Conservation (phyloP, 305 asterid genomes). For the Rubia tinctorum region DNA sequence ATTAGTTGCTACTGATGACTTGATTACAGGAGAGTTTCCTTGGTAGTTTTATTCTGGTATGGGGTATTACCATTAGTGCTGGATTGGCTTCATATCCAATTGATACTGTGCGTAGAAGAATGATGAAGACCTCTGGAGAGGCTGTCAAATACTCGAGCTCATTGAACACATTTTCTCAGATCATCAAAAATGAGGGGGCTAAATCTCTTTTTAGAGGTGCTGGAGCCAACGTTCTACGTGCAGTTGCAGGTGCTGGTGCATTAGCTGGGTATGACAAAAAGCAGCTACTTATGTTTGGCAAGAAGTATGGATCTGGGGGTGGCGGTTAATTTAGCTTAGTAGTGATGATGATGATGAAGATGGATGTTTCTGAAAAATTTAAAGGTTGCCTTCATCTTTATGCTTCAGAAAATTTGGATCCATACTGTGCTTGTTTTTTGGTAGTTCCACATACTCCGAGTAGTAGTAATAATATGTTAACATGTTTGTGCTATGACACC, state of each 20-base stretch:
- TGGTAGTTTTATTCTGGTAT: constrained; percentile 40
- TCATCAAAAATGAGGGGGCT: constrained; percentile 26
- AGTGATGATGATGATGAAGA: too few species aligned
- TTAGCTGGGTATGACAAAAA: constrained; percentile 34
- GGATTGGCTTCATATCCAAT: constrained; percentile 36
- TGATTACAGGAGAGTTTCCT: constrained; percentile 36
- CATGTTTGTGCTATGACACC: too few species aligned
- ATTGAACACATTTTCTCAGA: constrained; percentile 27
- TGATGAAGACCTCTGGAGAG: constrained; percentile 37
- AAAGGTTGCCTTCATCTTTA: too few species aligned
- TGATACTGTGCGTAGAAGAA: constrained; percentile 34
- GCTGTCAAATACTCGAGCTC: constrained; percentile 28
- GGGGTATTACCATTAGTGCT: constrained; percentile 39
- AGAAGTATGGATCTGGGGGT: constrained; percentile 16
- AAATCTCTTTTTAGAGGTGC: constrained; percentile 34
- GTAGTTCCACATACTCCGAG: too few species aligned
- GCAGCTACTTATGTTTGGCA: constrained; percentile 29
- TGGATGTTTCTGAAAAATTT: too few species aligned
- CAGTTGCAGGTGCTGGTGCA: constrained; percentile 37
- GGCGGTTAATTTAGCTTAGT: too few species aligned
- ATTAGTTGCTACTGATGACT: too few species aligned
- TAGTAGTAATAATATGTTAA: too few species aligned
- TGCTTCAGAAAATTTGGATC: too few species aligned
- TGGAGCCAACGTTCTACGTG: constrained; percentile 33
- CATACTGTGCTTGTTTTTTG: too few species aligned